phyloP scores from a whole-genome alignment of 805 yeast species.

The Myxozyma sirexii region DNA sequence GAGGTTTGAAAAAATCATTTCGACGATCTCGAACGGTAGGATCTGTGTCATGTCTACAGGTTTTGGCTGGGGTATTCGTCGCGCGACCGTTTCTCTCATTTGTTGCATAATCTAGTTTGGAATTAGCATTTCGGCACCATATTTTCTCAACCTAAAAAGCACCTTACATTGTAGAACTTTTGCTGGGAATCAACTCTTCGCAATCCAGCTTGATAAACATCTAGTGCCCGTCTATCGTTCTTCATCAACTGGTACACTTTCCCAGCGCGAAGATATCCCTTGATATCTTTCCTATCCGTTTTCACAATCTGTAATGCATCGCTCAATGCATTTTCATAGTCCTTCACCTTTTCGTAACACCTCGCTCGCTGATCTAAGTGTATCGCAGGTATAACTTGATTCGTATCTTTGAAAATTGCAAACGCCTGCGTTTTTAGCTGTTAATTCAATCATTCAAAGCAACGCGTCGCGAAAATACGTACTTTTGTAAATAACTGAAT shows the following conservation, averaged over 20 bases:
- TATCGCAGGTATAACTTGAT: not conserved
- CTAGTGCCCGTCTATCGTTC: constrained; percentile 1
- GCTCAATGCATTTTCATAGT: constrained; percentile 7
- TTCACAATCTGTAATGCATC: constrained; percentile 11
- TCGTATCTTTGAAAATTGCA: not conserved
- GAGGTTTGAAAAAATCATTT: constrained; percentile 3
- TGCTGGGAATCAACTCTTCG: not conserved
- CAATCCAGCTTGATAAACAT: constrained; percentile 11
- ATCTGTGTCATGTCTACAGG: not conserved
- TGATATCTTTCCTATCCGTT: constrained; percentile 1
- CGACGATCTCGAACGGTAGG: constrained; percentile 20
- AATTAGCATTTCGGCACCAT: no score
- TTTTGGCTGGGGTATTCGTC: not conserved
- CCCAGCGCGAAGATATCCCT: constrained; percentile 25
- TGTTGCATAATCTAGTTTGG: no score
- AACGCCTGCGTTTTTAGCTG: constrained; percentile 1
- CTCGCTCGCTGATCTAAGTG: constrained; percentile 17
- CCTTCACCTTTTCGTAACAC: constrained; percentile 15
- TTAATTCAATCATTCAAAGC: not conserved
- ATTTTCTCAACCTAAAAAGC: no score
- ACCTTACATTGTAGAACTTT: no score
- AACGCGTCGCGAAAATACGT: not conserved
- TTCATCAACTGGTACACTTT: constrained; percentile 8
- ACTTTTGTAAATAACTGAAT: constrained; percentile 15
- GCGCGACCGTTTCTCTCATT: not conserved